A percentile compares a stretch with the other conserved stretches of the same genome.
phyloP scores from a whole-genome alignment of 371 early-diverging fungal genomes.

The Mycotypha africana region DNA sequence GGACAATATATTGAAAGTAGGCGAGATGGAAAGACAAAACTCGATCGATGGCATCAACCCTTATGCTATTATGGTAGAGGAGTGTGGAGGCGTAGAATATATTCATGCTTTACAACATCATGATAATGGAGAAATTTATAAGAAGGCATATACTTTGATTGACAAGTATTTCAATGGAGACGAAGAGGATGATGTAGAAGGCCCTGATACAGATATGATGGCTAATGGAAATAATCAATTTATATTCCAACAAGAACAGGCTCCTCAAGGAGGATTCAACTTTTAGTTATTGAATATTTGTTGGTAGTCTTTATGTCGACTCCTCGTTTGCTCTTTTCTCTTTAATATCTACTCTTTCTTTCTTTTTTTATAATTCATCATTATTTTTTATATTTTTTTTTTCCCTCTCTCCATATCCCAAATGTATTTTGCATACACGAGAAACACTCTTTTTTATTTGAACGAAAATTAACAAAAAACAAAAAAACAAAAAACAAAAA shows the following conservation, averaged over 20 bases:
- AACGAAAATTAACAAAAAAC: no score
- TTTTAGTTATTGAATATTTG: background rate
- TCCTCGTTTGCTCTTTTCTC: no score
- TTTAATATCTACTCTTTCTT: no score
- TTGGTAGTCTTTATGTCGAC: no score
- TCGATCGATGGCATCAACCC: constrained; percentile 66
- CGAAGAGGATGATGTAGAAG: constrained; percentile 51
- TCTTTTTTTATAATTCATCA: no score
- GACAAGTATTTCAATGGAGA: constrained; percentile 91
- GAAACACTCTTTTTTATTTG: no score
- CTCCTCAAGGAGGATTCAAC: constrained; percentile 64
- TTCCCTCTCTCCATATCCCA: no score
- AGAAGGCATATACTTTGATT: constrained; percentile 87
- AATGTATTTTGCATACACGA: no score
- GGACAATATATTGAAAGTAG: constrained; percentile 72
- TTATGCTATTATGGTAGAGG: constrained; percentile 83
- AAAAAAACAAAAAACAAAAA: no score
- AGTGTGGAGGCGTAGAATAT: constrained; percentile 88
- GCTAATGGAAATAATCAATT: constrained; percentile 38
- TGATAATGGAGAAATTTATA: constrained; percentile 92
- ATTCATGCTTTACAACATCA: constrained; percentile 88
- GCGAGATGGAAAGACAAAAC: constrained; percentile 37
- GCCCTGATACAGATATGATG: constrained; percentile 26
- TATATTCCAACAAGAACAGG: constrained; percentile 54
- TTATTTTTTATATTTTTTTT: no score